phyloP scores from a whole-genome alignment of 345 rosid genomes.

The Raphanus sativus region DNA sequence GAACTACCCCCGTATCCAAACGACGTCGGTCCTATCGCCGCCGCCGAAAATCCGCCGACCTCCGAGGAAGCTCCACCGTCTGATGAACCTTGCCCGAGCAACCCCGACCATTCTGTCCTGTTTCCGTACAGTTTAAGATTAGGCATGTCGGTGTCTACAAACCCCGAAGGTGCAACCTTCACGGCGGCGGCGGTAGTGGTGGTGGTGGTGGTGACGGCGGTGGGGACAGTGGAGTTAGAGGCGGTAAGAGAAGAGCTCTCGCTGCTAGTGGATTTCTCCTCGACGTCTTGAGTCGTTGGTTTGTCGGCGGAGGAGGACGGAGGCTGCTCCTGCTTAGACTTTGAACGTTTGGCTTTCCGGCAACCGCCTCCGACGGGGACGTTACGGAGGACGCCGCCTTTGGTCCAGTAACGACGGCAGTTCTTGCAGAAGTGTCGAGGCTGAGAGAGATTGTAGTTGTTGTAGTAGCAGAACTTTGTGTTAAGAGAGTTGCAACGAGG shows the following conservation, averaged over 20 bases:
- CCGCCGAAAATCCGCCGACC: slow-evolving; percentile 54
- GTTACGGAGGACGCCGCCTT: slow-evolving; percentile 62
- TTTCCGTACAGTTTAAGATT: slow-evolving; percentile 34
- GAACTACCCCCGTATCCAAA: slow-evolving; percentile 50
- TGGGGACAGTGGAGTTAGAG: slow-evolving; percentile 35
- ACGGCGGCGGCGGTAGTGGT: slow-evolving; percentile 12
- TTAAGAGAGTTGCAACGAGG: slow-evolving; percentile 76
- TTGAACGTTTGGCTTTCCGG: slow-evolving; percentile 19
- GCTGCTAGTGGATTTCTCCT: slow-evolving; percentile 54
- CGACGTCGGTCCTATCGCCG: slow-evolving; percentile 39
- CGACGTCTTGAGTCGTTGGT: slow-evolving; percentile 7
- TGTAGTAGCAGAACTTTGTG: background rate
- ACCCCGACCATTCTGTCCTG: slow-evolving; percentile 49
- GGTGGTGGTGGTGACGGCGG: background rate
- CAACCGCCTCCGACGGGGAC: background rate
- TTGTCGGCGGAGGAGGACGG: slow-evolving; percentile 12
- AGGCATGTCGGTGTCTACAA: slow-evolving; percentile 38
- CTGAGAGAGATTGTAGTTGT: background rate
- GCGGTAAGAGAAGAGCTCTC: slow-evolving; percentile 81
- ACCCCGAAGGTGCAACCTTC: slow-evolving; percentile 52
- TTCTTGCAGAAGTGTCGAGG: background rate
- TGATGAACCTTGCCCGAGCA: slow-evolving; percentile 50
- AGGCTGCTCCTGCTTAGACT: slow-evolving; percentile 46
- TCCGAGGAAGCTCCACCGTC: slow-evolving; percentile 69
- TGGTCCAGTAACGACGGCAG: slow-evolving; percentile 47